Percentiles rank a stretch among this genome's conserved stretches.
phyloP scores from a whole-genome alignment of 805 yeast species.

The Scheffersomyces spartinae region DNA sequence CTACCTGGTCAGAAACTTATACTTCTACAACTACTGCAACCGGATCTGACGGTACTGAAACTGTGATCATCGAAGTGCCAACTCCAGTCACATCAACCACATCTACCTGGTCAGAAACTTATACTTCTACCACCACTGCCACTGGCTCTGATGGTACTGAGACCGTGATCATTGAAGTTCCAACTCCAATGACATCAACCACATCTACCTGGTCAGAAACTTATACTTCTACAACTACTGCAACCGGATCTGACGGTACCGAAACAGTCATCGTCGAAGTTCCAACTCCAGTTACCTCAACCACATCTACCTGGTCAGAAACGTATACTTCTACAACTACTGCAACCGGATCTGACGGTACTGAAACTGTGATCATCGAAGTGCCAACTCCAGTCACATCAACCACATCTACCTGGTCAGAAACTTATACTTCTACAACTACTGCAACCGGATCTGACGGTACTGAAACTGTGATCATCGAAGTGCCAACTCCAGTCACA shows the following conservation, averaged over 20 bases:
- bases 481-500: slow-evolving; percentile 5
- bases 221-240: slow-evolving; percentile 4
- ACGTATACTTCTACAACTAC: slow-evolving; percentile 4
- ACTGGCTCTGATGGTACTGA: slow-evolving; percentile 4
- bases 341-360: slow-evolving; percentile 5
- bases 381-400: slow-evolving; percentile 9
- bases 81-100: slow-evolving; percentile 7
- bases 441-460: slow-evolving; percentile 4
- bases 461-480: slow-evolving; percentile 6
- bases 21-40: slow-evolving; percentile 5
- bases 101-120: slow-evolving; percentile 1
- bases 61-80: slow-evolving; percentile 8
- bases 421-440: slow-evolving; percentile 3
- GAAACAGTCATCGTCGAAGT: slow-evolving; percentile 6
- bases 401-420: slow-evolving; percentile 8
- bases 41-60: slow-evolving; percentile 4
- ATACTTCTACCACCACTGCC: slow-evolving; percentile 4
- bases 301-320: slow-evolving; percentile 3
- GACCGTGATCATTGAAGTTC: slow-evolving; percentile 5
- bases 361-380: slow-evolving; percentile 12
- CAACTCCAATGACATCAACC: slow-evolving; percentile 5
- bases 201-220: slow-evolving; percentile 6
- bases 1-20: slow-evolving; percentile 5
- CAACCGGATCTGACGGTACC: slow-evolving; percentile 3
- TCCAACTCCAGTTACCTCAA: slow-evolving; percentile 7